A percentile compares a stretch with the other conserved stretches of the same genome.
Evolutionary conservation across 768 basidiomycete species (phyloP).

Genomic region (Lactarius psammicola): DNA sequence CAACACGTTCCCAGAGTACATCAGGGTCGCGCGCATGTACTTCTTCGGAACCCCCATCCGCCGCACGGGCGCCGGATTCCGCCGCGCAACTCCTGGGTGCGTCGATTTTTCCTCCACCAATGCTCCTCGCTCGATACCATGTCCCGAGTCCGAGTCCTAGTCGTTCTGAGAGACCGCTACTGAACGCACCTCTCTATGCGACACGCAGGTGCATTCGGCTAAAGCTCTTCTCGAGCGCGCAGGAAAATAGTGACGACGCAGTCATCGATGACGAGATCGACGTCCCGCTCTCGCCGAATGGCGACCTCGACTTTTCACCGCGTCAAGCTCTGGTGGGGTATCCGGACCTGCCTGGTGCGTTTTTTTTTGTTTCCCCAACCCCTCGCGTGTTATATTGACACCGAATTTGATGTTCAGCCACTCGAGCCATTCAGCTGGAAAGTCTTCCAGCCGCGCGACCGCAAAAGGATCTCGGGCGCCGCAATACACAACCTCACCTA

Average conservation of each 20-base stretch:
- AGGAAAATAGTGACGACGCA: neutral
- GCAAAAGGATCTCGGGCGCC: slow-evolving; percentile 16
- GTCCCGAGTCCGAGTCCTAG: too few relatives aligned
- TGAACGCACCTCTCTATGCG: neutral
- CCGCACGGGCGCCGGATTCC: slow-evolving; percentile 8
- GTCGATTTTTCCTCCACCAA: neutral
- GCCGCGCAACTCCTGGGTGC: slow-evolving; percentile 19
- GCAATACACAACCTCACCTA: slow-evolving; percentile 22
- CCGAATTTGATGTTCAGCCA: too few relatives aligned
- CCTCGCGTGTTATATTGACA: too few relatives aligned
- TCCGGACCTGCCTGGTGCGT: slow-evolving; percentile 19
- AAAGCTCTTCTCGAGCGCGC: slow-evolving; percentile 16
- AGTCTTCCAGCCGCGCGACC: slow-evolving; percentile 10
- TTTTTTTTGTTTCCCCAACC: neutral
- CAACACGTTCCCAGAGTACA: slow-evolving; percentile 20
- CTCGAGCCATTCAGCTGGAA: slow-evolving; percentile 26
- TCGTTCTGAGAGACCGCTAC: neutral
- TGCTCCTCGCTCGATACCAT: neutral
- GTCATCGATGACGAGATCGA: slow-evolving; percentile 26
- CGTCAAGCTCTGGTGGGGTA: slow-evolving; percentile 26
- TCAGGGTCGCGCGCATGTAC: slow-evolving; percentile 23
- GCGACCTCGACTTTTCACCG: slow-evolving; percentile 24
- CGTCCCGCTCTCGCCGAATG: slow-evolving; percentile 23
- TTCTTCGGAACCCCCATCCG: slow-evolving; percentile 26
- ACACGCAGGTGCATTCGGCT: slow-evolving; percentile 25